Evolutionary conservation across 2,329 filamentous ascomycete genomes (phyloP), one percentile per base, ranked within the genome.

Genomic region (Endothia cerciana): DNA sequence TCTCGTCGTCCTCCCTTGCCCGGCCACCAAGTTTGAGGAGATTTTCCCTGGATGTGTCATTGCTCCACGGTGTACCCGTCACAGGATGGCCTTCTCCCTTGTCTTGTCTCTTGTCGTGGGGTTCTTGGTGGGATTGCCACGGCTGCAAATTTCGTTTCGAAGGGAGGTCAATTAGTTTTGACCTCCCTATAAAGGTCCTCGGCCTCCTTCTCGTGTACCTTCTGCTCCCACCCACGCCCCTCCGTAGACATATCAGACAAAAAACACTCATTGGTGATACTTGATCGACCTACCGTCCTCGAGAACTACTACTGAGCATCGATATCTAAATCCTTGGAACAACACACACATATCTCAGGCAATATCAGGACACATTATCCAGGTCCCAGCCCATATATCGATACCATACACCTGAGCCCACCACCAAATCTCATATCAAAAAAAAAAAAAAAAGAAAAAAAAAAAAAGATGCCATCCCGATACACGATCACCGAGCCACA

Each of bases 401-500:
- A 30, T 15, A 47, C n/a, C 19, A 53, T 49, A 57, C 19, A 57
- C 11, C 4, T 36, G 33, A 36, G 33, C 33, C 10, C 33, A 56
- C 45, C 36, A 53, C 30, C 40, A 4, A 40, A 63, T 53, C 56
- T 41, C 58, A 62, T 56, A 60, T 64, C 64, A 68, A 63, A 64
- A 41, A 64, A 55, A 71, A 60, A 64, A 57, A 22, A 40, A 68
- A 22, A 62, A 62, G 40, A 5, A 41, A 66, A n/a, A 66, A 49
- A 63, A 30, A 51, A 45, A 25, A 38, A 65, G 59, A 83, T 82
- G 79, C 70, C 77, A 2, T 43, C 57, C 67, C 72, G 73, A 71
- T 80, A 77, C 76, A 80, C 79, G 68, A 75, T 83, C 77, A 80
- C 78, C 62, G 81, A 83, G 75, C 81, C 81, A 63, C 80, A 83